Conservation (phyloP, 2,329 filamentous ascomycete species). For the Dryadomyces quercus-mongolicae region DNA sequence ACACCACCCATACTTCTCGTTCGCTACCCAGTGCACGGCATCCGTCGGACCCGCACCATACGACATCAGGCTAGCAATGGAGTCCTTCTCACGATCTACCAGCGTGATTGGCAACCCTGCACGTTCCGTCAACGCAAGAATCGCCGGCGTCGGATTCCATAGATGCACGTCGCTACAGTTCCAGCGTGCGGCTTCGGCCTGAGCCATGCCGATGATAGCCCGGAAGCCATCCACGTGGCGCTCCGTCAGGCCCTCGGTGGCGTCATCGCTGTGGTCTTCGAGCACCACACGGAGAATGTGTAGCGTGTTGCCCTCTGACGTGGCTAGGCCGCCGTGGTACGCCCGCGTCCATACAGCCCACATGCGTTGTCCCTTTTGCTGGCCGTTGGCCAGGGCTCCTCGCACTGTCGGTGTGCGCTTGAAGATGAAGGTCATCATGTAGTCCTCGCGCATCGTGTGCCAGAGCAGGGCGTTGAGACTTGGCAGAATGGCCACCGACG, state of each 20-base stretch:
- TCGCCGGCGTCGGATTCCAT: conserved; percentile 64
- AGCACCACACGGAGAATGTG: conserved; percentile 58
- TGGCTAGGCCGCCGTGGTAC: conserved; percentile 44
- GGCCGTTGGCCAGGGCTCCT: conserved; percentile 45
- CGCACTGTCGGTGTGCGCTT: conserved; percentile 44
- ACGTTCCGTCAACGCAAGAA: conserved; percentile 33
- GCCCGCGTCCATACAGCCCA: conserved; percentile 65
- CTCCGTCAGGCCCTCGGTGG: conserved; percentile 6
- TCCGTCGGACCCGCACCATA: conserved; percentile 41
- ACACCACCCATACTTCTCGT: conserved; percentile 72
- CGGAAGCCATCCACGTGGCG: conserved; percentile 39
- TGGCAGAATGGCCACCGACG: conserved; percentile 51
- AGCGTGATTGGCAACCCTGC: conserved; percentile 35
- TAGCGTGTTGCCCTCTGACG: conserved; percentile 50
- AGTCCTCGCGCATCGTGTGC: conserved; percentile 74
- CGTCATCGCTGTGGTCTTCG: conserved; percentile 41
- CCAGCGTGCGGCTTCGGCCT: conserved; percentile 60
- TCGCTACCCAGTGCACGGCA: conserved; percentile 58
- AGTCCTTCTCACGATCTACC: conserved; percentile 48
- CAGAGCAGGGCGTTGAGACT: conserved; percentile 57
- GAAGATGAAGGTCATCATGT: conserved; percentile 54
- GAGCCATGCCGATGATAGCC: conserved; percentile 54
- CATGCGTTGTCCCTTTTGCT: conserved; percentile 35
- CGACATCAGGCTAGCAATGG: conserved; percentile 63
- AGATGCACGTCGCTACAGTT: conserved; percentile 57